phyloP scores from a whole-genome alignment of 129 eudicot genomes.

The Tagetes patula region DNA sequence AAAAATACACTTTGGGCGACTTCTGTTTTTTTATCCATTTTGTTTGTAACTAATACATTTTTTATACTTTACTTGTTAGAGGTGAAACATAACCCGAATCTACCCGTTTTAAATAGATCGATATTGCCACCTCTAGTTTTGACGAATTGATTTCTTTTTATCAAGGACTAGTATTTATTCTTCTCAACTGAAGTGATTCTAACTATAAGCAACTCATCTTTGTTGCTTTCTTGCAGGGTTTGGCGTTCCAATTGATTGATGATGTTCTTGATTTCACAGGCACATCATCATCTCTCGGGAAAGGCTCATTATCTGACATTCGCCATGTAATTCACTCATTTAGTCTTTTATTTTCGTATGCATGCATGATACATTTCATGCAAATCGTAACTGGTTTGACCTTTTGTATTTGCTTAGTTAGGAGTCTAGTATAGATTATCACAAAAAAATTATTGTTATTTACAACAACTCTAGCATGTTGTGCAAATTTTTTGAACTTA shows the following conservation, averaged over 20 bases:
- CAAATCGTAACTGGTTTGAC: neutral
- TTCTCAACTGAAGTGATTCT: neutral
- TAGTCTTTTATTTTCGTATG: neutral
- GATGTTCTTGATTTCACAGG: constrained; percentile 94
- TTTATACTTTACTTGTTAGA: neutral
- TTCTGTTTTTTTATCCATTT: neutral
- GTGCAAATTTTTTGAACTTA: neutral
- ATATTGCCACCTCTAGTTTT: no score
- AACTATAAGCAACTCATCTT: constrained; percentile 8
- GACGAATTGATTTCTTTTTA: no score
- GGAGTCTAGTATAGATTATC: neutral
- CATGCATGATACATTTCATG: neutral
- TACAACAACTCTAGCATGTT: no score
- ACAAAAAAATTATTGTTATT: no score
- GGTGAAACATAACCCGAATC: neutral
- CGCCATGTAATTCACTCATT: constrained; percentile 61
- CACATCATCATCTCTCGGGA: constrained; percentile 81
- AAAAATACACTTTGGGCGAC: neutral
- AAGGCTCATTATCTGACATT: constrained; percentile 84
- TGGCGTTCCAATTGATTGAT: constrained; percentile 83
- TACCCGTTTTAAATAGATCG: neutral
- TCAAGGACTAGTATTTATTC: no score
- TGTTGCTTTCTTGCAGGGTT: constrained; percentile 52
- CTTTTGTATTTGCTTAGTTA: neutral
- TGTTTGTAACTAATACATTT: no score